Evolutionary conservation across 108 stramenopile species (phyloP).

Genomic region (Heterococcus sp.): DNA sequence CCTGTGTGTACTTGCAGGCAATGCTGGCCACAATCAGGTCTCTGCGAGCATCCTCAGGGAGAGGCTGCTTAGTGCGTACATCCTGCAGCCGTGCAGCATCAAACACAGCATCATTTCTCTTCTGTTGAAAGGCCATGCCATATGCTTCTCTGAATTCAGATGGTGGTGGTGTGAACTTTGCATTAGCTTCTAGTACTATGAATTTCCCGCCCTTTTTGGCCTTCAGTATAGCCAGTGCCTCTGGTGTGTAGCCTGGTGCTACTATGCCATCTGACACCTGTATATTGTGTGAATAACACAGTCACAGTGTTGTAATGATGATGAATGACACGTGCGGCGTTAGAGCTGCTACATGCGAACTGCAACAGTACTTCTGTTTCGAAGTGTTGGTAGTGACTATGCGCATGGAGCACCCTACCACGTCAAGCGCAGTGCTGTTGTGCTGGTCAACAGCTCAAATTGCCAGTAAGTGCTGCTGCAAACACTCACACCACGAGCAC

Average conservation of each 20-base stretch:
- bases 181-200: constrained; percentile 87
- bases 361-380: too few relatives aligned
- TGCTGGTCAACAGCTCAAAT: too few relatives aligned
- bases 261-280: constrained; percentile 87
- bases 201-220: constrained; percentile 96
- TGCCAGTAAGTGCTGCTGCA: too few relatives aligned
- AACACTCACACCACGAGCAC: too few relatives aligned
- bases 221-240: constrained; percentile 87
- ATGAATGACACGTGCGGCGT: too few relatives aligned
- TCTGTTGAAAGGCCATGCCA: constrained; percentile 93
- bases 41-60: constrained; percentile 82
- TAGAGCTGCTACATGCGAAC: too few relatives aligned
- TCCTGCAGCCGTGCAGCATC: constrained; percentile 12
- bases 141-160: constrained; percentile 96
- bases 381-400: too few relatives aligned
- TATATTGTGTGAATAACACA: too few relatives aligned
- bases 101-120: constrained; percentile 64
- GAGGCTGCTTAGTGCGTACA: constrained; percentile 18
- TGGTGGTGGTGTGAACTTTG: constrained; percentile 71
- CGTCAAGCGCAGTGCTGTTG: too few relatives aligned
- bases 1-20: constrained; percentile 90
- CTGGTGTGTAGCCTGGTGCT: constrained; percentile 94
- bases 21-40: constrained; percentile 94
- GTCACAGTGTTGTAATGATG: too few relatives aligned
- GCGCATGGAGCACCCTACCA: too few relatives aligned